phyloP scores from a whole-genome alignment of 768 basidiomycete species.

The Dacryopinax primogenitus region DNA sequence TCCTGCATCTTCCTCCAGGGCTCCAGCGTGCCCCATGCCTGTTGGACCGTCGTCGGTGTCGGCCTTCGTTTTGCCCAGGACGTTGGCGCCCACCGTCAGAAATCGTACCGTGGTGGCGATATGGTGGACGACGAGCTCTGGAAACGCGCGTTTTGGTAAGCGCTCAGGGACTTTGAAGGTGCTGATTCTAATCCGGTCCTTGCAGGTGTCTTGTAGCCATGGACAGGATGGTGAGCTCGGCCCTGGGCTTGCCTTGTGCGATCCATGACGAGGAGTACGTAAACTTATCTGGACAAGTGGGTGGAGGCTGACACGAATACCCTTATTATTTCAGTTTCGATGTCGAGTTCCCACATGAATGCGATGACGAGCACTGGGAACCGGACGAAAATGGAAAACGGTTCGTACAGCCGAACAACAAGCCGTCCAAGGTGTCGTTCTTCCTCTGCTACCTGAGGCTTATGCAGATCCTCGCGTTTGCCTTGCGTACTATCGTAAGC shows the following conservation, averaged over 20 bases:
- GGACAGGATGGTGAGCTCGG: constrained; percentile 28
- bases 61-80: constrained; percentile 65
- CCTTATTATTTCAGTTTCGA: constrained; percentile 44
- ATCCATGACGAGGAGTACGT: constrained; percentile 65
- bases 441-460: constrained; percentile 47
- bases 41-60: constrained; percentile 53
- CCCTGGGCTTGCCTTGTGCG: constrained; percentile 55
- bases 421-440: constrained; percentile 42
- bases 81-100: constrained; percentile 61
- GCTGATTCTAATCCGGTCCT: not conserved
- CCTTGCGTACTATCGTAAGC: constrained; percentile 49
- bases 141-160: constrained; percentile 66
- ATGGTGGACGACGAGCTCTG: constrained; percentile 54
- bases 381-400: constrained; percentile 40
- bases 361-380: constrained; percentile 75
- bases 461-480: constrained; percentile 47
- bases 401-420: constrained; percentile 51
- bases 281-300: not conserved
- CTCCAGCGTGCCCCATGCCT: constrained; percentile 47
- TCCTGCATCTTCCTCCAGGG: constrained; percentile 39
- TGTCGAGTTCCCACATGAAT: constrained; percentile 55
- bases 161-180: constrained; percentile 15
- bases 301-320: not conserved
- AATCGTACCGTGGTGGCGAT: constrained; percentile 35
- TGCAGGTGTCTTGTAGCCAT: constrained; percentile 15